Conservation (phyloP, 2,329 filamentous ascomycete species). For the Orbilia brochopaga region DNA sequence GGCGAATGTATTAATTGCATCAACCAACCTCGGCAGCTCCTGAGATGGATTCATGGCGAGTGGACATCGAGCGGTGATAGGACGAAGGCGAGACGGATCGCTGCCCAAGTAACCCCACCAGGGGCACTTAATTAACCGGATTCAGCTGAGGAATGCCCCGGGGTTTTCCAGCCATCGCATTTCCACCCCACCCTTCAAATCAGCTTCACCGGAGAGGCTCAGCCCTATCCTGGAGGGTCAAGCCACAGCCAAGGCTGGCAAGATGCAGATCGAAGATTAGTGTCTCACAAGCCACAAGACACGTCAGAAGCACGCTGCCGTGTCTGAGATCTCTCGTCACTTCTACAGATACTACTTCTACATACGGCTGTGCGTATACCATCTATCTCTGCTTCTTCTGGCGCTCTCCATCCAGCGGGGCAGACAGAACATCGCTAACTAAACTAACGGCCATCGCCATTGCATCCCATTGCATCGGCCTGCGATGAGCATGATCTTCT, state of each 20-base stretch:
- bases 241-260: slow-evolving; percentile 25
- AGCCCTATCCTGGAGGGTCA: slow-evolving; percentile 15
- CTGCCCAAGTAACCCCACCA: slow-evolving; percentile 22
- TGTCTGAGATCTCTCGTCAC: slow-evolving; percentile 4
- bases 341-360: too few species aligned
- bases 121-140: slow-evolving; percentile 51
- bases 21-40: slow-evolving; percentile 9
- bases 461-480: slow-evolving; percentile 16
- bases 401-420: not conserved
- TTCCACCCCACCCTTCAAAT: slow-evolving; percentile 51
- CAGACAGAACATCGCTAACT: slow-evolving; percentile 11
- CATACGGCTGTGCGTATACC: too few species aligned
- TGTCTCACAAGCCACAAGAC: slow-evolving; percentile 41
- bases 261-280: too few species aligned
- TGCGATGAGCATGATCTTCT: slow-evolving; percentile 34
- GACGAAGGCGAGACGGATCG: slow-evolving; percentile 25
- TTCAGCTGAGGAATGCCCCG: slow-evolving; percentile 47
- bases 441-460: slow-evolving; percentile 36
- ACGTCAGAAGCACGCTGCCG: slow-evolving; percentile 46
- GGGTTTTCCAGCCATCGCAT: slow-evolving; percentile 49
- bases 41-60: slow-evolving; percentile 31
- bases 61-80: slow-evolving; percentile 35
- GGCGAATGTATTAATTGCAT: not conserved
- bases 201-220: slow-evolving; percentile 40
- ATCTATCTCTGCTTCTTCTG: too few species aligned